Conservation (phyloP, 768 basidiomycete genomes). For the Agaricus subrufescens region DNA sequence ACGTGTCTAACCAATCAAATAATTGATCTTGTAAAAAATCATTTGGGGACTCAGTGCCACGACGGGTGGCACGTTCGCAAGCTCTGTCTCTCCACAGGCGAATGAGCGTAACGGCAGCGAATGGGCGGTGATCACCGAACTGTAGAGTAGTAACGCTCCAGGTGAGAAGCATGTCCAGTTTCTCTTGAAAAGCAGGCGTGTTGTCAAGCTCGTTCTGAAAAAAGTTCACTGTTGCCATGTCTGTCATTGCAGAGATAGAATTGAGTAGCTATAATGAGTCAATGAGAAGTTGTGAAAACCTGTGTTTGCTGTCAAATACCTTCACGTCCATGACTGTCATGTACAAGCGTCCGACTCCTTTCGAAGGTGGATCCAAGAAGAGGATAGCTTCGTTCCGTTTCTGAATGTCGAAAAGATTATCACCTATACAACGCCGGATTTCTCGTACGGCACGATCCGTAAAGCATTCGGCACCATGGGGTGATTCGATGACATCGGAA, state of each 20-base stretch:
- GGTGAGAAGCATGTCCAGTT: conserved; percentile 69
- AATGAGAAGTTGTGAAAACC: conserved; percentile 2
- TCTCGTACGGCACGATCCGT: conserved; percentile 30
- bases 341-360: conserved; percentile 53
- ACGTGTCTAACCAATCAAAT: conserved; percentile 78
- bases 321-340: conserved; percentile 55
- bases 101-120: conserved; percentile 69
- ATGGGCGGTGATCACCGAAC: conserved; percentile 78
- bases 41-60: conserved; percentile 55
- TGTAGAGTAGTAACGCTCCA: conserved; percentile 81
- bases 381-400: conserved; percentile 78
- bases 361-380: conserved; percentile 62
- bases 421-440: conserved; percentile 44
- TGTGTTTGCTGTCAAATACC: conserved; percentile 20
- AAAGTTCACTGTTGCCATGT: conserved; percentile 52
- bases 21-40: conserved; percentile 70
- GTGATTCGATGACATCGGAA: conserved; percentile 25
- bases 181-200: conserved; percentile 48
- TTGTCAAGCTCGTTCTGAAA: conserved; percentile 46
- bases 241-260: conserved; percentile 63
- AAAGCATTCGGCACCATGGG: conserved; percentile 13
- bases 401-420: conserved; percentile 65
- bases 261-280: conserved; percentile 55
- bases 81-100: conserved; percentile 56
- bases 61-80: conserved; percentile 57